Base-by-base conservation (phyloP, 73 alveolate species). In the Tetrahymena elliotti region DNA sequence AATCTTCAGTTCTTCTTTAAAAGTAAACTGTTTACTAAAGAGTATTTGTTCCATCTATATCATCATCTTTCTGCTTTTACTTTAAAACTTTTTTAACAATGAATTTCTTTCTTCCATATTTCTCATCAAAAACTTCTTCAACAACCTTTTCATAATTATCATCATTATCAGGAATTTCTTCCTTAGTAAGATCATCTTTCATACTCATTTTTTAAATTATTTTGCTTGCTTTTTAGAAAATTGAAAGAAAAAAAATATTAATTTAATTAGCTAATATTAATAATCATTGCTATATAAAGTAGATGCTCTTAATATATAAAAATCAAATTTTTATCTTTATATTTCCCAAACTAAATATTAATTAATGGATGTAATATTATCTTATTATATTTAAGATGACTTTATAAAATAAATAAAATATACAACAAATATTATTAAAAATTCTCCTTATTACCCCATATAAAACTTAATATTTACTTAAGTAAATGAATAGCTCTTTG, bases 1-100 rank as follows among this genome's bases (percentile, higher is more conserved):
- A 38, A 8, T 68, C 54, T n/a, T 94, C 95, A 37, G 95, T 52
- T 39, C 95, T 33, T 27, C 93, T 93, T 88, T 94, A 84, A 36
- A 52, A 52, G 18, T 82, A 84, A 47, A 83, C 38, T 12, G 95
- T 94, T 20, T 68, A n/a, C 36, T 68, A 68, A 68, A 68, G 16
- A 68, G 31, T 39, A 84, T 83, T 88, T 5, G 93, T 93, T 39
- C 83, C 83, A 52, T 88, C 95, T 27, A 36, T 9, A 36, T 38
- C 95, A 5, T 92, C 93, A 16, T 88, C 94, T 20, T 88, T 53
- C 9, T n/a, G 7, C n/a, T 47, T 83, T 88, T 94, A 31, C 92
- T 88, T 94, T 35, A 39, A 41, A 13, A 35, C 37, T 13, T 52
- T 37, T 92, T 94, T 94, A 22, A 68, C 88, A 2, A 68, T 31